A percentile compares a stretch with the other conserved stretches of the same genome.
Evolutionary conservation across 768 basidiomycete species (phyloP).

Genomic region (Cystofilobasidium macerans): DNA sequence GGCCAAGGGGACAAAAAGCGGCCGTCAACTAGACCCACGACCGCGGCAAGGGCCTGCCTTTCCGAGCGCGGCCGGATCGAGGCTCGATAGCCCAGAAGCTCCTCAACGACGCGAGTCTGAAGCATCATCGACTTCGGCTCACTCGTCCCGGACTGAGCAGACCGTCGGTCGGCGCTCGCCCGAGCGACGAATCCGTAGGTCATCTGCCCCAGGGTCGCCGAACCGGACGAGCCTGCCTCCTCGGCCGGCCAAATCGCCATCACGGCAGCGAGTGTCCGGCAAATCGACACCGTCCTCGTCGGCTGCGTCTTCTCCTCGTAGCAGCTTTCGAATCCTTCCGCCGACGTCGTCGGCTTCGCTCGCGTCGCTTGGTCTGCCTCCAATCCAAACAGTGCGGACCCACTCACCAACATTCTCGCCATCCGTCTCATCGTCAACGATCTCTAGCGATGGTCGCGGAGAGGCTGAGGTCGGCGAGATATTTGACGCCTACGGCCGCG

Average conservation of each 20-base stretch:
- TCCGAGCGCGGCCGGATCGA: too few relatives aligned
- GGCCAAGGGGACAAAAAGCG: too few relatives aligned
- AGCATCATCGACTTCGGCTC: not conserved
- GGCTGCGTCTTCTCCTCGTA: not conserved
- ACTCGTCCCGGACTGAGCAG: not conserved
- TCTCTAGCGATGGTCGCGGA: not conserved
- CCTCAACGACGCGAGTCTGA: not conserved
- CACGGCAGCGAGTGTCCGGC: not conserved
- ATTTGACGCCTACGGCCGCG: constrained; percentile 9
- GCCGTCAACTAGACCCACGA: too few relatives aligned
- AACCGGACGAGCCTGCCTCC: not conserved
- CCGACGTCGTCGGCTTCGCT: not conserved
- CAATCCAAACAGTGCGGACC: not conserved
- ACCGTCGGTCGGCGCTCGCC: not conserved
- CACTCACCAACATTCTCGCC: not conserved
- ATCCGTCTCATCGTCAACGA: not conserved
- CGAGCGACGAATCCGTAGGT: not conserved
- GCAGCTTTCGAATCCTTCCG: too few relatives aligned
- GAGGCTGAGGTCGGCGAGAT: constrained; percentile 10
- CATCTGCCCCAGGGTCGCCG: not conserved
- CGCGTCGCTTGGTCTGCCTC: not conserved
- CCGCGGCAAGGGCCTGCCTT: too few relatives aligned
- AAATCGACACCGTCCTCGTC: not conserved
- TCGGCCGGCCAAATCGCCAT: constrained; percentile 1
- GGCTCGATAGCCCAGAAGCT: too few relatives aligned